phyloP scores from a whole-genome alignment of 106 monocot species.

The Narthecium ossifragum region DNA sequence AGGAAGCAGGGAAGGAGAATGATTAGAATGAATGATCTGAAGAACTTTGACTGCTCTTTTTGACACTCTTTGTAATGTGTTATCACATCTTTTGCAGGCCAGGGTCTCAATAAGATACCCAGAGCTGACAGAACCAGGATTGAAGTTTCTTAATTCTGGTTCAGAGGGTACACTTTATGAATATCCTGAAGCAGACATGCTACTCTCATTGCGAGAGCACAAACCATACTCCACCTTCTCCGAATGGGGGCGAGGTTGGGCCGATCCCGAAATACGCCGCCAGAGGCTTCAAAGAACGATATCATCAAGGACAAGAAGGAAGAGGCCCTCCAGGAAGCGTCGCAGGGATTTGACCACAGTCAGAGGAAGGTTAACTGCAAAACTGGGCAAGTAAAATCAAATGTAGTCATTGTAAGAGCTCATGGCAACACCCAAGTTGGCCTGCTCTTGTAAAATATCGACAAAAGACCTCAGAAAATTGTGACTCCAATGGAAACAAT shows the following conservation, averaged over 20 bases:
- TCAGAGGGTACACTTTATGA: constrained; percentile 26
- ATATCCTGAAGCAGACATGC: constrained; percentile 85
- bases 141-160: constrained; percentile 34
- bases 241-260: constrained; percentile 92
- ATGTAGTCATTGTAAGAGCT: no score
- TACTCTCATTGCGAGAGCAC: constrained; percentile 18
- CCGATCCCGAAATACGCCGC: constrained; percentile 78
- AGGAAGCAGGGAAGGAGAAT: no score
- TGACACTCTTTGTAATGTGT: no score
- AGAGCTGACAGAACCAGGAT: constrained; percentile 56
- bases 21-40: no score
- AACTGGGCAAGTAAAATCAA: constrained; percentile 48
- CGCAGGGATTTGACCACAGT: constrained; percentile 26
- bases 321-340: constrained; percentile 7
- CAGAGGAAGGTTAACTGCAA: constrained; percentile 56
- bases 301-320: constrained; percentile 21
- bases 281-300: constrained; percentile 55
- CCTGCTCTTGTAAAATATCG: no score
- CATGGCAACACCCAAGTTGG: no score
- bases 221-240: constrained; percentile 62
- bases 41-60: no score
- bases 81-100: constrained; percentile 27
- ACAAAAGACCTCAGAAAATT: no score
- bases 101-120: constrained; percentile 51
- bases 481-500: no score